Conservation (phyloP, 192 early-diverging fungal species). For the Entomortierella lignicola region DNA sequence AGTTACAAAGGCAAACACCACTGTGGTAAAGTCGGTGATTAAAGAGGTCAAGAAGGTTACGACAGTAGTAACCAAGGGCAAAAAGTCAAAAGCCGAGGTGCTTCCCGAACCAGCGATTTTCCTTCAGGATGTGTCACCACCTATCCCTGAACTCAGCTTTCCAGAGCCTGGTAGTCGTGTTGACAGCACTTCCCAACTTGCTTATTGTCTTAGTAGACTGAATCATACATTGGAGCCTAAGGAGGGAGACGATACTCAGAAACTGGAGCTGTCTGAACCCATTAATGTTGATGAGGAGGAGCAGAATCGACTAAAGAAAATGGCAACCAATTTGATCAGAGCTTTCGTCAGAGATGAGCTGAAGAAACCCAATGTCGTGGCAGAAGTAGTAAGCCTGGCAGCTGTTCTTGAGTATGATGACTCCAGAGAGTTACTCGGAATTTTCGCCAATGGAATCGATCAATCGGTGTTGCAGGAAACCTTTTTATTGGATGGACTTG, state of each 20-base stretch:
- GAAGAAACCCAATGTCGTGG: neutral
- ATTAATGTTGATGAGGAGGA: neutral
- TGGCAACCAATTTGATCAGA: neutral
- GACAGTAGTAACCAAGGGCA: neutral
- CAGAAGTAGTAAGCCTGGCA: neutral
- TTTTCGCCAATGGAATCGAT: neutral
- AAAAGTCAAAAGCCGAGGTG: neutral
- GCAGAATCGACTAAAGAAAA: neutral
- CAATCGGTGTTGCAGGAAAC: neutral
- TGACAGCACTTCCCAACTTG: neutral
- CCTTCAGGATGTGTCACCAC: neutral
- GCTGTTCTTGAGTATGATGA: neutral
- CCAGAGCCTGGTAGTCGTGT: neutral
- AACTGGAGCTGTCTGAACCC: no score
- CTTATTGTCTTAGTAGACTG: neutral
- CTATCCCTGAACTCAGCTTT: neutral
- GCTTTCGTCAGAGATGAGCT: neutral
- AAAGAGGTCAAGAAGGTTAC: neutral
- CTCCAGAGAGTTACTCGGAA: neutral
- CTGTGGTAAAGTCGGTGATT: neutral
- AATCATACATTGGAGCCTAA: neutral
- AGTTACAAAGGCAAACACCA: neutral
- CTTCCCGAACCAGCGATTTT: neutral
- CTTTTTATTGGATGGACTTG: neutral
- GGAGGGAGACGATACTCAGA: neutral